Evolutionary conservation across 805 yeast genomes (phyloP), one percentile per base, ranked within the genome.

Genomic region (Starmerella lactis-condensi): DNA sequence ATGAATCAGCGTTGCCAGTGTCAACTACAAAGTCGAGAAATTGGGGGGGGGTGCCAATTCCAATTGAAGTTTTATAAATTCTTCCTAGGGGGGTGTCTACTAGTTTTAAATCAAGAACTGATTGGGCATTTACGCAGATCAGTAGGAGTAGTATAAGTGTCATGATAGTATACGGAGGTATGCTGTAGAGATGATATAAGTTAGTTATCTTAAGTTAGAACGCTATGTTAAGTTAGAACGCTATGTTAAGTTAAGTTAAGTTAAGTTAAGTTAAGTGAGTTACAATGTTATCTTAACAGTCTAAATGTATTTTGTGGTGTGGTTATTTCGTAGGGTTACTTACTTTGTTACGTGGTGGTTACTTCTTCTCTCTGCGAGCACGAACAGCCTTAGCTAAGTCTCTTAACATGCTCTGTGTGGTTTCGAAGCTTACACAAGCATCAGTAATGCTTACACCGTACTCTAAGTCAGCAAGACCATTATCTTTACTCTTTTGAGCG

Each of bases 381-480:
- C 69, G 69, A 29, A 85, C 93, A 35, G 95, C 92, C 30, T 61
- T 67, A 26, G 94, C 76, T 45, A 89, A 67, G 40, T 70, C 71
- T 28, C 62, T 65, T 52, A 89, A 71, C 68, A 85, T 83, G 3
- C 54, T 62, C 36, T 68, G 89, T 32, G 98, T 89, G 34, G 77
- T 65, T 39, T 79, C 92, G 81, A 92, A 82, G 38, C 75, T 64
- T 34, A 89, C 92, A 64, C 98, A 89, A 18, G 89, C 93, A 57
- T 89, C 98, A 39, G 98, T 89, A 55, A 89, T 82, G 38, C 93
- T 76, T 41, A 83, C 92, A 57, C 98, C 98, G 63, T 83, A 79
- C 52, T 76, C 70, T 52, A 82, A 62, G 34, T 69, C 69, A 7
- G 60, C 60, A 47, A 66, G 67, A 29, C 70, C 72, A 13, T 27